Percentiles rank a stretch among this genome's conserved stretches.
These are phyloP conservation scores for Pythium chondricola DNA, from an alignment of 352 stramenopile genomes.

Conservation along the genomic window DNA sequence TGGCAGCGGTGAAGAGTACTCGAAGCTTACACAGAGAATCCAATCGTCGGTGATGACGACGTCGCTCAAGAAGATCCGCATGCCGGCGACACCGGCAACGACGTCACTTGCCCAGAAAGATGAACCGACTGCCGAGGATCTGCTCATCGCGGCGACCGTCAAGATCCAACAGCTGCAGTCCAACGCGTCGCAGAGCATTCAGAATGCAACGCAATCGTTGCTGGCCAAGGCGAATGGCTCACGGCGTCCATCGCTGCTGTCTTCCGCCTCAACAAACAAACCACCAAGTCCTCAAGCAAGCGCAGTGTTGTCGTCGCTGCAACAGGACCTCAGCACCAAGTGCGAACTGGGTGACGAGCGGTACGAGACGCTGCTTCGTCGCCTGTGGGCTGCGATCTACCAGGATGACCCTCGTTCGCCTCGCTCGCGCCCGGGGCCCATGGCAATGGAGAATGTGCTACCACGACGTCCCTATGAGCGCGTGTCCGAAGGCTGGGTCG, in stretches of 20 bases:
- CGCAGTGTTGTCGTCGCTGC: conserved; percentile 42
- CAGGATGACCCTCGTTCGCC: conserved; percentile 18
- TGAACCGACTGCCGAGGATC: conserved; percentile 57
- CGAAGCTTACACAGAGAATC: conserved; percentile 21
- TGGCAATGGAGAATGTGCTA: not conserved
- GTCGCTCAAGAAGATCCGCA: conserved; percentile 35
- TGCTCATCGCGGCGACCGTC: conserved; percentile 41
- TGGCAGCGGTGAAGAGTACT: conserved; percentile 15
- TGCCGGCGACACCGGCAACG: conserved; percentile 36
- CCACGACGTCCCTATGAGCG: conserved; percentile 30
- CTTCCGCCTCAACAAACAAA: conserved; percentile 1
- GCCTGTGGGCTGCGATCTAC: conserved; percentile 63
- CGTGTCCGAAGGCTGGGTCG: conserved; percentile 52
- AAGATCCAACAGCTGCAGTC: conserved; percentile 47
- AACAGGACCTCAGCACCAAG: conserved; percentile 60
- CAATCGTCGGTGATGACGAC: conserved; percentile 26
- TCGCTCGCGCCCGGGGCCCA: conserved; percentile 1
- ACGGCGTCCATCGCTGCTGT: not conserved
- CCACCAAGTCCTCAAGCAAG: conserved; percentile 30
- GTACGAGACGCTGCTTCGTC: conserved; percentile 54
- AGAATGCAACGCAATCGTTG: conserved; percentile 28
- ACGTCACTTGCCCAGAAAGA: conserved; percentile 47
- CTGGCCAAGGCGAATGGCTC: conserved; percentile 20
- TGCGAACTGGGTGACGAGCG: conserved; percentile 48
- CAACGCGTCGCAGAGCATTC: conserved; percentile 27